Evolutionary conservation across 345 rosid genomes (phyloP), one percentile per base, ranked within the genome.

Genomic region (Eucalyptus regnans): DNA sequence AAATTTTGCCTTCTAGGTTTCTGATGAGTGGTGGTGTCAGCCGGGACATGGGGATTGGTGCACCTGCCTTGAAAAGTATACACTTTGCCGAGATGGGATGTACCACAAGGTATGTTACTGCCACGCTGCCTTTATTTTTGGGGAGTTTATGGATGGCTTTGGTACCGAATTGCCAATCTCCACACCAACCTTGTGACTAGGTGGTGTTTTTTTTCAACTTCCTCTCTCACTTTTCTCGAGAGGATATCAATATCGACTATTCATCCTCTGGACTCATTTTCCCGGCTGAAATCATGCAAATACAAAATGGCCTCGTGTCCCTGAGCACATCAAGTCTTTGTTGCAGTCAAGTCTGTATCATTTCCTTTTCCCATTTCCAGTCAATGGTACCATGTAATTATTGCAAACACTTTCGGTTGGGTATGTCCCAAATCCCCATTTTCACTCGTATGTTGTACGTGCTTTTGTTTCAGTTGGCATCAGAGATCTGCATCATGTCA

Each of bases 11-110:
- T 27, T 86, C 41, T 93, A 95, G 97, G 96, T 94, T 81, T 94
- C 97, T 23, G 95, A 95, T 83, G 96, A 93, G 91, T 95, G 97
- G 97, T 95, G 97, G 97, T 94, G 93, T 90, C 94, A 94, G 90
- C 95, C 97, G 20, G 97, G 97, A 90, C 97, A 95, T 90, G 97
- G 97, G 64, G 96, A 95, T 91, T 95, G 96, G 97, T 92, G 93
- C 89, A 95, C 95, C 52, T 94, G 94, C 94, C 93, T 95, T 68
- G 97, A 94, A 92, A 95, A 91, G 91, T 95, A 94, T 89, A 91
- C 93, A 25, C 94, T 95, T 89, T 94, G 96, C 89, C 93, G 96
- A 71, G 97, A 95, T 89, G 96, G 97, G 50, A 95, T 95, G 91
- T 94, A 94, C 93, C 97, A 95, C 90, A 95, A 94, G 96, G 97